Evolutionary conservation across 1,284 basidiomycete genomes (phyloP), one percentile per base, ranked within the genome.

Genomic region (Coniferiporia sulphurascens): DNA sequence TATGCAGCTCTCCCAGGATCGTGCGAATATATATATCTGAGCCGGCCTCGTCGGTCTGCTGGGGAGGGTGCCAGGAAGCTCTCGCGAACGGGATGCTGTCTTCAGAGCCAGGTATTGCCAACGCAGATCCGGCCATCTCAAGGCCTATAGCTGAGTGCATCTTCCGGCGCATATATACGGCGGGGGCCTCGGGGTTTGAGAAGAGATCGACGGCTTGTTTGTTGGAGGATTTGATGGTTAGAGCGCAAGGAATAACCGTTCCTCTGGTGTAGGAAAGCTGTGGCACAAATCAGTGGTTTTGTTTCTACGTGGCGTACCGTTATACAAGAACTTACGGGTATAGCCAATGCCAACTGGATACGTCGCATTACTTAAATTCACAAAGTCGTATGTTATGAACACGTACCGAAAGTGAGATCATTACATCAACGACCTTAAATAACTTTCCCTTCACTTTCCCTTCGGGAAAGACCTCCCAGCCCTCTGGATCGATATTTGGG

Each of bases 401-500:
- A 48, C 58, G 13, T 52, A 55, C 58, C 52, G 58, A 59, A 43
- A 32, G 36, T n/a, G 46, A 22, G 17, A 55, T 17, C 43, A 27
- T 38, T 15, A 54, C 52, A 13, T 48, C 17, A 12, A 46, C 46
- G 19, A 44, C 34, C 32, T 59, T 44, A 19, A 59, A 59, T 15
- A 59, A 35, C 15, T 34, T 41, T 21, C 58, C 58, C 43, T 54
- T 46, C 8, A 59, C 3, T 21, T 49, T 7, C 7, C 55, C 9
- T 17, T 43, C 50, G 4, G 58, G 46, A 46, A 49, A 59, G 6
- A 50, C 22, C 27, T 55, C 55, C 58, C 58, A 59, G 34, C 58
- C 58, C 36, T 59, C 57, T 12, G 52, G 38, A 44, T 59, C 57
- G 8, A 21, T 17, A 15, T 59, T 51, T 2, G 57, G 57, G 9